Evolutionary conservation across 2,329 filamentous ascomycete species (phyloP).

Genomic region (Colletotrichum sp.): DNA sequence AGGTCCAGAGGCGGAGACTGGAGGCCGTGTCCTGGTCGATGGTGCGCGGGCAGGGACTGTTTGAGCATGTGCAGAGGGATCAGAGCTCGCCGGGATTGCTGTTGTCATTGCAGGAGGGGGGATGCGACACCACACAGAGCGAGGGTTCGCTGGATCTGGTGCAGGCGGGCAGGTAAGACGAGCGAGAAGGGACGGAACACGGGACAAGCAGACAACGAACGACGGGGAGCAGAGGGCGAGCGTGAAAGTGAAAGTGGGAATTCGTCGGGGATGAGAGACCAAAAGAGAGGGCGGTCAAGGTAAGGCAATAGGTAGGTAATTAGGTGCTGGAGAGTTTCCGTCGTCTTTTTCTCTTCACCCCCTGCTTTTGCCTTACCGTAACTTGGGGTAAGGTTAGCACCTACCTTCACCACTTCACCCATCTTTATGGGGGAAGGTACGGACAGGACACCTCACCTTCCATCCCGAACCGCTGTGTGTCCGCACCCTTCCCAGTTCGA

Average conservation of each 20-base stretch:
- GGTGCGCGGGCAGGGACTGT: slow-evolving; percentile 37
- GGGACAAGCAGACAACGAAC: background rate
- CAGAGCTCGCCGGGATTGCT: slow-evolving; percentile 35
- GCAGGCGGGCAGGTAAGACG: background rate
- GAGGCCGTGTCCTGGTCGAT: slow-evolving; percentile 39
- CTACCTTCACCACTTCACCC: background rate
- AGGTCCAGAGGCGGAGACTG: slow-evolving; percentile 25
- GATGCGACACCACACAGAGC: slow-evolving; percentile 1
- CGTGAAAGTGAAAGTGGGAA: background rate
- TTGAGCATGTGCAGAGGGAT: slow-evolving; percentile 29
- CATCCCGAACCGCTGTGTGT: background rate
- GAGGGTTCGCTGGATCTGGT: background rate
- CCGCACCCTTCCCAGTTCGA: background rate
- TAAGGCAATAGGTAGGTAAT: background rate
- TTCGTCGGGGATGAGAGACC: slow-evolving; percentile 1
- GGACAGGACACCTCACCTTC: background rate
- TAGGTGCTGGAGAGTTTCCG: background rate
- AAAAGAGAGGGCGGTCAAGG: background rate
- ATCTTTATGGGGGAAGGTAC: background rate
- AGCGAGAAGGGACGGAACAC: slow-evolving; percentile 2
- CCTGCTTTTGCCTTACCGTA: background rate
- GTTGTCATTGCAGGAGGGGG: slow-evolving; percentile 35
- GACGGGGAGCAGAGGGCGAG: background rate
- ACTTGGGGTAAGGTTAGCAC: background rate
- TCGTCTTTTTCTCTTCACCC: background rate